Percentiles rank a stretch among this genome's conserved stretches.
These are phyloP conservation scores for Pestalotiopsis sp. DNA, from an alignment of 2,329 filamentous ascomycete genomes.

Conservation along the genomic window DNA sequence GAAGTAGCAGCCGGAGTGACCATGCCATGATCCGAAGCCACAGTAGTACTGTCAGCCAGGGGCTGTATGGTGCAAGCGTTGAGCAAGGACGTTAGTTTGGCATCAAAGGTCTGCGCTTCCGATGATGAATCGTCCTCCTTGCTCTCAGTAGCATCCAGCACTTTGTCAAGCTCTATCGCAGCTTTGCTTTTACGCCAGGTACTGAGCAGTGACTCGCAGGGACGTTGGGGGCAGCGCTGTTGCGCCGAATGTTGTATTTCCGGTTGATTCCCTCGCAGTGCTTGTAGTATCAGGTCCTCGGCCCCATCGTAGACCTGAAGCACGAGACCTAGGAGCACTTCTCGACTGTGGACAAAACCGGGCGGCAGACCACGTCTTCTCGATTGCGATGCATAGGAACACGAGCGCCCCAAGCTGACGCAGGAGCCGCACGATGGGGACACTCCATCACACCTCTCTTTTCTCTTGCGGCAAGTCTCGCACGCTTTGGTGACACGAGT, in stretches of 20 bases:
- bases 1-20: neutral
- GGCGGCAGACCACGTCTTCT: constrained; percentile 4
- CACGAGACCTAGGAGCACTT: constrained; percentile 4
- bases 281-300: neutral
- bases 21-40: neutral
- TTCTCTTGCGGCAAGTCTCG: neutral
- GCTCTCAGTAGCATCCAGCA: neutral
- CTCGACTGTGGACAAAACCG: neutral
- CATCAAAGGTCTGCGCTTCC: neutral
- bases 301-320: neutral
- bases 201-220: neutral
- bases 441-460: neutral
- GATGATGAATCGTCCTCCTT: neutral
- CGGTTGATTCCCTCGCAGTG: neutral
- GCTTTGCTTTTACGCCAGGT: neutral
- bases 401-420: neutral
- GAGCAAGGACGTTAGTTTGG: neutral
- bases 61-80: neutral
- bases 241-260: neutral
- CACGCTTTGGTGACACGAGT: neutral
- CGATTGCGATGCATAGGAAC: neutral
- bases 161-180: neutral
- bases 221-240: neutral
- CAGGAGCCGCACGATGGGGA: neutral
- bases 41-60: neutral